Percentiles rank a stretch among this genome's conserved stretches.
Conservation (phyloP, 768 basidiomycete genomes). For the Tulasnella sp. region DNA sequence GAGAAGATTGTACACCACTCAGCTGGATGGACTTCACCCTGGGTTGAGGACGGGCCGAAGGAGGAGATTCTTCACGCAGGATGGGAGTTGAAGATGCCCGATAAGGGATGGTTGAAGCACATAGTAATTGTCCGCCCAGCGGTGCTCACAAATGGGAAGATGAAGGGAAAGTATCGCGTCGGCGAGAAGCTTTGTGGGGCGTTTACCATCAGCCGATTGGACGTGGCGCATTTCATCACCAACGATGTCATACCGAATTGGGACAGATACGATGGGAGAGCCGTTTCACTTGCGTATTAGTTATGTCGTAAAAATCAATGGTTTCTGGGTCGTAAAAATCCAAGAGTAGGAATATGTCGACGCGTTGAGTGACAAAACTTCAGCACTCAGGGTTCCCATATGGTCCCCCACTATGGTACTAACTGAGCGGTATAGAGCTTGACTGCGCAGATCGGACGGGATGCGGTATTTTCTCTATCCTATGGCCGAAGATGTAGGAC, state of each 20-base stretch:
- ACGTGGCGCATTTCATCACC: constrained; percentile 6
- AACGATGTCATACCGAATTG: constrained; percentile 1
- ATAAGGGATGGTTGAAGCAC: constrained; percentile 1
- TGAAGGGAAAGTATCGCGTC: background rate
- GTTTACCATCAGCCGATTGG: constrained; percentile 8
- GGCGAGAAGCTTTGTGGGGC: background rate
- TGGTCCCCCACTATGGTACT: too few relatives aligned
- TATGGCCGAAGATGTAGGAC: too few relatives aligned
- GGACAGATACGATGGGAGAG: constrained; percentile 4
- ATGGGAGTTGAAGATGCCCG: background rate
- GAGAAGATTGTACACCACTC: constrained; percentile 32
- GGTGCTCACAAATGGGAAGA: background rate
- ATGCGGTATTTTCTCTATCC: too few relatives aligned
- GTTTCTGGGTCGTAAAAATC: too few relatives aligned
- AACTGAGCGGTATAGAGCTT: too few relatives aligned
- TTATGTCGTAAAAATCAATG: too few relatives aligned
- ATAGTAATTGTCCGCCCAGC: constrained; percentile 9
- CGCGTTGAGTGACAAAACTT: too few relatives aligned
- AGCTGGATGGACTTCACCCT: background rate
- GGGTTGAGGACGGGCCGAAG: constrained; percentile 1
- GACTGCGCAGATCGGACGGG: too few relatives aligned
- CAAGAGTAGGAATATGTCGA: too few relatives aligned
- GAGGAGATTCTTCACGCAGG: constrained; percentile 7
- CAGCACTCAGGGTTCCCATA: too few relatives aligned
- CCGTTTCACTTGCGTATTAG: constrained; percentile 1